phyloP scores from a whole-genome alignment of 352 stramenopile species.

The Phytopythium vexans region DNA sequence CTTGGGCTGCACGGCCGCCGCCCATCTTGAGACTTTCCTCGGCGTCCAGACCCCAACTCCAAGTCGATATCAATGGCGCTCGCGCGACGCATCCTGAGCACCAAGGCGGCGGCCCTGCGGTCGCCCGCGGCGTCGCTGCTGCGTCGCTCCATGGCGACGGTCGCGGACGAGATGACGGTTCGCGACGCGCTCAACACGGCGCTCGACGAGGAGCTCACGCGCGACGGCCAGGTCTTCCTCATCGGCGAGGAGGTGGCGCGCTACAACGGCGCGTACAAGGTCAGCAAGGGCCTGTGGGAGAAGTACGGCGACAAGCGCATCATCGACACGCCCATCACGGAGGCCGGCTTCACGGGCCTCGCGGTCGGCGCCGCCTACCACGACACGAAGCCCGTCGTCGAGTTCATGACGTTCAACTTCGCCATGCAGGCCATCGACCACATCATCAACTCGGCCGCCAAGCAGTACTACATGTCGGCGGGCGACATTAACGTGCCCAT shows the following conservation, averaged over 20 bases:
- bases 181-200: conserved; percentile 98
- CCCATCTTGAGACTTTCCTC: not conserved
- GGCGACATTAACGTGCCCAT: conserved; percentile 98
- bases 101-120: conserved; percentile 24
- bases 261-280: conserved; percentile 99
- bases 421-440: conserved; percentile 99
- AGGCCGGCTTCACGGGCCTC: conserved; percentile 94
- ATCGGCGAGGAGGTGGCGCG: conserved; percentile 98
- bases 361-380: conserved; percentile 96
- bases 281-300: conserved; percentile 96
- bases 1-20: conserved; percentile 1
- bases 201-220: conserved; percentile 98
- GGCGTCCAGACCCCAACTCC: conserved; percentile 2
- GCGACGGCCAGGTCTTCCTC: conserved; percentile 94
- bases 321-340: conserved; percentile 99
- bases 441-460: conserved; percentile 99
- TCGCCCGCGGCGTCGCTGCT: conserved; percentile 20
- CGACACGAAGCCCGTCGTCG: conserved; percentile 96
- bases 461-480: conserved; percentile 99
- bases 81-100: conserved; percentile 45
- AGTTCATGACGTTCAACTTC: conserved; percentile 99
- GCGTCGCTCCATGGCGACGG: conserved; percentile 72
- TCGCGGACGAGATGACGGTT: conserved; percentile 92
- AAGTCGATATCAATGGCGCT: conserved; percentile 33
- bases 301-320: conserved; percentile 99